A percentile compares a stretch with the other conserved stretches of the same genome.
These are phyloP conservation scores for Calocybe gambosa DNA, from an alignment of 1,284 basidiomycete species.

Conservation along the genomic window DNA sequence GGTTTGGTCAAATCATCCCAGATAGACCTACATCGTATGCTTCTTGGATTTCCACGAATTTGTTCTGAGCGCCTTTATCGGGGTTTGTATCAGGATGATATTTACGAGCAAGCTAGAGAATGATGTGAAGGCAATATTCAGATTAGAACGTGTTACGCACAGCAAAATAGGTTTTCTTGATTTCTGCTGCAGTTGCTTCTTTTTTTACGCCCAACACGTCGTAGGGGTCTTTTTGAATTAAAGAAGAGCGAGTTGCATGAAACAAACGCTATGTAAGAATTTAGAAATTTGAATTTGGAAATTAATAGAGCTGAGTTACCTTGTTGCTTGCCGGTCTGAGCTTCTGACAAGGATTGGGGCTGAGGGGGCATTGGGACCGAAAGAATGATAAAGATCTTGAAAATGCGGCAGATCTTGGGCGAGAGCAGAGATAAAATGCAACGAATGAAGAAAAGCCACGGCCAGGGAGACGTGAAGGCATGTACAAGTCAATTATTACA, in stretches of 20 bases:
- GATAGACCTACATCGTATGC: slow-evolving; percentile 81
- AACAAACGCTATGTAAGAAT: slow-evolving; percentile 54
- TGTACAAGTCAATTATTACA: slow-evolving; percentile 15
- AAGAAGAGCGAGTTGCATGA: slow-evolving; percentile 58
- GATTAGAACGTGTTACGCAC: slow-evolving; percentile 46
- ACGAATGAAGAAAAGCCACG: slow-evolving; percentile 52
- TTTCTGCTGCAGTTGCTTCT: slow-evolving; percentile 82
- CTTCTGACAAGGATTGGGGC: slow-evolving; percentile 16
- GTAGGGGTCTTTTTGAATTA: slow-evolving; percentile 85
- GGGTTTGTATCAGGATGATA: slow-evolving; percentile 98
- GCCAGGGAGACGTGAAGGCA: slow-evolving; percentile 42
- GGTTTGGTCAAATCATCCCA: slow-evolving; percentile 23
- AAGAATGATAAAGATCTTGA: slow-evolving; percentile 37
- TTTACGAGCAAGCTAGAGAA: slow-evolving; percentile 85
- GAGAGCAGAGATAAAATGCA: slow-evolving; percentile 49
- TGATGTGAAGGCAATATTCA: slow-evolving; percentile 3
- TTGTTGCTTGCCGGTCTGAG: slow-evolving; percentile 26
- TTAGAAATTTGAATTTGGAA: slow-evolving; percentile 2
- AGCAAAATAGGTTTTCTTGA: slow-evolving; percentile 96
- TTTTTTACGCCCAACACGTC: slow-evolving; percentile 82
- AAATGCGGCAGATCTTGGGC: slow-evolving; percentile 25
- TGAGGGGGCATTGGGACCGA: slow-evolving; percentile 30
- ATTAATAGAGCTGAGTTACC: slow-evolving; percentile 19
- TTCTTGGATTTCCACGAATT: slow-evolving; percentile 95
- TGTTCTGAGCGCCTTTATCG: slow-evolving; percentile 85